Evolutionary conservation across 345 rosid genomes (phyloP), one percentile per base, ranked within the genome.

Genomic region (Salix viminalis): DNA sequence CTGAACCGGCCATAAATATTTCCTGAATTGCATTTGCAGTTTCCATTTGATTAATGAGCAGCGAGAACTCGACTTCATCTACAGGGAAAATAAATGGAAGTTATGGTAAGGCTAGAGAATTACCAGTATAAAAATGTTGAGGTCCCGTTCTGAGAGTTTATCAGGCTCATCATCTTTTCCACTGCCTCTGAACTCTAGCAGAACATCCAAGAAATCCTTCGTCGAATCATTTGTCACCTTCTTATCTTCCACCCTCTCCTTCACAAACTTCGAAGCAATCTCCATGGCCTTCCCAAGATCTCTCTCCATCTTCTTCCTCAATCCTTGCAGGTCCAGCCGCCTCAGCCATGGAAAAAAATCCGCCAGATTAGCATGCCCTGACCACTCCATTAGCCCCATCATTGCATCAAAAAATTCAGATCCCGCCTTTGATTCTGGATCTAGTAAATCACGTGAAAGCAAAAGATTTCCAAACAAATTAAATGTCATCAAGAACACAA

Each of bases 1-100:
- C 95, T 64, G 90, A 54, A 21, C 91, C 91, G 9, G 90, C 92
- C 61, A 87, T 0, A 76, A 91, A 87, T 71, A 92, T 77, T 80
- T 92, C 96, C 93, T 92, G 84, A 26, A 65, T 34, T 34, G 34
- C 5, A 8, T 26, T 24, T 62, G 28, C 64, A 58, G 6, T 58
- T 58, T 9, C 13, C 3, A 41, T 41, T 10, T 41, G 44, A 41
- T 41, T 41, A 2, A 41, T 41, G 44, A 41, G 12, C 44, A 41
- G 21, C 21, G 12, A 26, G 26, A 8, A 70, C 6, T 39, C 21
- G 24, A 19, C 15, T 64, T 28, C 16, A 69, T 44, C 2, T 11
- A 4, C n/a, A 21, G 34, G 56, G 8, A 71, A 71, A 36, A 54
- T 52, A 12, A n/a, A 23, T 10, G 19, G 1, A 37, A 23, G 8